phyloP scores from a whole-genome alignment of 2,329 filamentous ascomycete species.

The Pseudopyricularia cyperi region DNA sequence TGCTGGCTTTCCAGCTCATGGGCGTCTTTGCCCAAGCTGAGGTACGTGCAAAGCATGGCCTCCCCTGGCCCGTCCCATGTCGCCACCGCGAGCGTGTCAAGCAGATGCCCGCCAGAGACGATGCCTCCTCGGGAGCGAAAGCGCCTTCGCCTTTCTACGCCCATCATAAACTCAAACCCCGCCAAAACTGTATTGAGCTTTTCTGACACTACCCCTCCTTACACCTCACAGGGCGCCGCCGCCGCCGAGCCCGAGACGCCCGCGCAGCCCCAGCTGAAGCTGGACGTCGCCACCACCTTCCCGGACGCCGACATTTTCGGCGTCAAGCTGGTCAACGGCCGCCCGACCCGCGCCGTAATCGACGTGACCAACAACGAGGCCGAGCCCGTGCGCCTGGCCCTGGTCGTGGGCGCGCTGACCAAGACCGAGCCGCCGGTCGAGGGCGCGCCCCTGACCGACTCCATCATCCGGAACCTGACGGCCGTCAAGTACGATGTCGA shows the following conservation, averaged over 20 bases:
- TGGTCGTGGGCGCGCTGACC: constrained; percentile 65
- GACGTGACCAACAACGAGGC: constrained; percentile 77
- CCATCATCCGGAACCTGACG: constrained; percentile 75
- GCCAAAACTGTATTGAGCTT: neutral
- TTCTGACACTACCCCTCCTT: neutral
- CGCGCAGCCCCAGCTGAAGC: constrained; percentile 37
- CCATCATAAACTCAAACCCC: neutral
- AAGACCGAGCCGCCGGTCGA: constrained; percentile 38
- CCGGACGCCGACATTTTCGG: constrained; percentile 74
- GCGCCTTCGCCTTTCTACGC: neutral
- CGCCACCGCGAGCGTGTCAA: too few relatives aligned
- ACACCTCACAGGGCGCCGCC: neutral
- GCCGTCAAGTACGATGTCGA: constrained; percentile 58
- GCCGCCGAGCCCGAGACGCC: constrained; percentile 9
- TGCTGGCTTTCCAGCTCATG: constrained; percentile 57
- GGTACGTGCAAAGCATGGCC: constrained; percentile 29
- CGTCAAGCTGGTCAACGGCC: constrained; percentile 89
- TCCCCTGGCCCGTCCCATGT: constrained; percentile 9
- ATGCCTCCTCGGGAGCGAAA: neutral
- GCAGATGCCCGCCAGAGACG: neutral
- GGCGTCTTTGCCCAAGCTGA: constrained; percentile 48
- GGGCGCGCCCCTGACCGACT: constrained; percentile 30
- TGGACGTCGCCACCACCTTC: constrained; percentile 51
- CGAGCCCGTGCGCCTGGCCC: constrained; percentile 57
- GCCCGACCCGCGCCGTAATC: constrained; percentile 69